Percentiles rank a stretch among this genome's conserved stretches.
Conservation (phyloP, 164 flowering plant species). For the Stephania cephalantha region DNA sequence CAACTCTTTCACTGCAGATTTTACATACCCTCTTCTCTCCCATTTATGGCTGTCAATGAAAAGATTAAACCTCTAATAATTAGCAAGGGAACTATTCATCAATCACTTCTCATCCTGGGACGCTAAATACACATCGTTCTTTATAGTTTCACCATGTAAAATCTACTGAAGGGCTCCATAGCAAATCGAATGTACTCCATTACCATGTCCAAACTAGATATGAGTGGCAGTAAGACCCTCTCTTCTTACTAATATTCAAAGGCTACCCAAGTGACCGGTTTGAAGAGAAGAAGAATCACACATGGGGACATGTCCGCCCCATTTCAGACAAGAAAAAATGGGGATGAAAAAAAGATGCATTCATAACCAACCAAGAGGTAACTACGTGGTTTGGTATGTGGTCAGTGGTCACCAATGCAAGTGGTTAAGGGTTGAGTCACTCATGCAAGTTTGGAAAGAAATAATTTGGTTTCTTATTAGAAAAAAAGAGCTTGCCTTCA, state of each 20-base stretch:
- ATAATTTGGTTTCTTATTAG: background rate
- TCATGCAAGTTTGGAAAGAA: background rate
- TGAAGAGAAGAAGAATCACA: background rate
- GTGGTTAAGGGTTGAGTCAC: background rate
- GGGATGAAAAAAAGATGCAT: background rate
- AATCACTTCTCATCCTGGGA: too few species aligned
- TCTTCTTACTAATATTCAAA: background rate
- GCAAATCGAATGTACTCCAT: background rate
- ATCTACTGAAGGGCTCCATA: background rate
- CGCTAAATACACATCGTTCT: background rate
- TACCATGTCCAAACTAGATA: background rate
- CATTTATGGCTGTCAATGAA: background rate
- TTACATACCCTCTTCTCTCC: too few species aligned
- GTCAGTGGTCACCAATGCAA: too few species aligned
- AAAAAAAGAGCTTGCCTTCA: background rate
- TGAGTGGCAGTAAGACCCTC: background rate
- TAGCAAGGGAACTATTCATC: background rate
- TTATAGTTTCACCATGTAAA: background rate
- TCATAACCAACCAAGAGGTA: background rate
- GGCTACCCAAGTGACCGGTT: background rate
- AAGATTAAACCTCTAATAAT: background rate
- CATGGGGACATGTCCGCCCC: background rate
- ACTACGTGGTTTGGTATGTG: too few species aligned
- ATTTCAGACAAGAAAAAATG: background rate
- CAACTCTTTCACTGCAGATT: too few species aligned